Base-by-base conservation (phyloP, 192 early-diverging fungal genomes). In the Diversispora eburnea region DNA sequence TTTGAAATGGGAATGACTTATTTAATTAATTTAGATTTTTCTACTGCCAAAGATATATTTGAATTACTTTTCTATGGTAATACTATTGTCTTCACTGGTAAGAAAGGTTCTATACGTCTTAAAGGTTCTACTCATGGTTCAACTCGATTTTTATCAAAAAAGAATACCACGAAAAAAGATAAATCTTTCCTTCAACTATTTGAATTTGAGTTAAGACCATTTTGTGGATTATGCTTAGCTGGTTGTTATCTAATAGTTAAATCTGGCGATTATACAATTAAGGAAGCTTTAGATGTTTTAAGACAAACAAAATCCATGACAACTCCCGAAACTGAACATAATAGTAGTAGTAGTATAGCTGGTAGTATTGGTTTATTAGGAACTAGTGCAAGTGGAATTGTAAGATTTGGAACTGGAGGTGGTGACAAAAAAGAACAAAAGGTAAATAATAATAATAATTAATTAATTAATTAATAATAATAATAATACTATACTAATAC, bases 181-280 rank as follows among this genome's bases (percentile, higher is more conserved):
- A 62, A 59, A 42, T 20, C 65, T 51, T 71, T 67, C 3, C 22
- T 70, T 1, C 25, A 82, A 39, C 46, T 66, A n/a, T 66, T 66
- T 48, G 80, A 82, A 46, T 82, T 82, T 66, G 80, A 82, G 43
- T 66, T 82, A 64, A 78, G 77, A 8, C 80, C 80, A 25, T 82
- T 82, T 60, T 82, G 80, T 70, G 80, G 80, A 47, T 48, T 82
- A 33, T 82, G 80, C 64, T 66, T 82, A 47, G 77, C 78, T 41
- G 80, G 77, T 4, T 75, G 80, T 46, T 79, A 82, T 42, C 57
- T 74, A 3, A 76, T 79, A 67, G 1, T 57, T 78, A 22, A 77
- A 74, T 22, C 77, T 77, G 39, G 77, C 75, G 54, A 78, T 74
- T 0, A 70, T 70, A 60, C 75, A 67, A 63, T 74, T 58, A 72